phyloP scores from a whole-genome alignment of 2,329 filamentous ascomycete genomes.

The Orbilia quercus region DNA sequence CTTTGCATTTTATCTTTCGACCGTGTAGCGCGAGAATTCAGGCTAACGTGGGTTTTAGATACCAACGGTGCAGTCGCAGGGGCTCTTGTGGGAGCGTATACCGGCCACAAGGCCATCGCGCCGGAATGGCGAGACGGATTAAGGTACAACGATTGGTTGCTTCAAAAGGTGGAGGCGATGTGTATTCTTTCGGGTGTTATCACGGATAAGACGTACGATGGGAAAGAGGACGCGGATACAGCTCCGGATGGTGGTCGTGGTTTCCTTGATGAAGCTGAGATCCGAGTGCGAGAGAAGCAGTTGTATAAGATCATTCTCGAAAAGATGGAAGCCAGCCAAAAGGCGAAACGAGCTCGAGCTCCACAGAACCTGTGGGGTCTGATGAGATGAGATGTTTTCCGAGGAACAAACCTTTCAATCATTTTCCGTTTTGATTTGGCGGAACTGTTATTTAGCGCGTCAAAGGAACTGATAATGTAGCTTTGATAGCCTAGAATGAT shows the following conservation, averaged over 20 bases:
- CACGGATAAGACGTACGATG: constrained; percentile 61
- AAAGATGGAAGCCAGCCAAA: constrained; percentile 25
- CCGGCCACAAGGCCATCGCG: constrained; percentile 66
- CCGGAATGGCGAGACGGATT: constrained; percentile 67
- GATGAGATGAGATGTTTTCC: not conserved
- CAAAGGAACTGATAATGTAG: not conserved
- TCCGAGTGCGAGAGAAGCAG: constrained; percentile 59
- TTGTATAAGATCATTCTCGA: constrained; percentile 46
- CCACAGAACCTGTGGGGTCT: constrained; percentile 48
- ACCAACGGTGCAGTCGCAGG: constrained; percentile 69
- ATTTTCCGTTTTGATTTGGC: not conserved
- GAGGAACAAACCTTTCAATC: not conserved
- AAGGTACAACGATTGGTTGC: constrained; percentile 65
- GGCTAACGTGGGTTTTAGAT: constrained; percentile 60
- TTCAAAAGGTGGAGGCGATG: constrained; percentile 65
- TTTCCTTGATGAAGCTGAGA: constrained; percentile 63
- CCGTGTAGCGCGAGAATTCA: not conserved
- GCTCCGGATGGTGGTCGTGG: constrained; percentile 65
- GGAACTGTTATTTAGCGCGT: not conserved
- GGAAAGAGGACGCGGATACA: constrained; percentile 64
- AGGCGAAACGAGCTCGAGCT: constrained; percentile 14
- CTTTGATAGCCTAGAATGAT: not conserved
- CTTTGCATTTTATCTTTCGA: not conserved
- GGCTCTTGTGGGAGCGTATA: constrained; percentile 66
- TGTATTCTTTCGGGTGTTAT: constrained; percentile 63